phyloP scores from a whole-genome alignment of 1,284 basidiomycete species.

The Phaffia rhodozyma region DNA sequence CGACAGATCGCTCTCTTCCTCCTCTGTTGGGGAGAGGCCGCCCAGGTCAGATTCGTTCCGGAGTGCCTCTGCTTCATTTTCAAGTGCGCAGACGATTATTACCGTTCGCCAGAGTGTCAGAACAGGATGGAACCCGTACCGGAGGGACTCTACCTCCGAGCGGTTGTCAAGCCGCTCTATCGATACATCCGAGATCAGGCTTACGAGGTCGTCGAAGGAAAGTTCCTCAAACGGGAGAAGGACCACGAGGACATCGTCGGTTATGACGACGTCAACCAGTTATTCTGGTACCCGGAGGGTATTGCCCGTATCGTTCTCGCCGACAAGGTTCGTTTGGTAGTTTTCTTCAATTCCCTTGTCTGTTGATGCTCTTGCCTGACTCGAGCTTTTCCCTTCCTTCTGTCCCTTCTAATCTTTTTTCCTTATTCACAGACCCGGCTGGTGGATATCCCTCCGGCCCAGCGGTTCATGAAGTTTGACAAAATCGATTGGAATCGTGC shows the following conservation, averaged over 20 bases:
- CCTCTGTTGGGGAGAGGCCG: constrained; percentile 96
- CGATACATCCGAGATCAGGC: constrained; percentile 95
- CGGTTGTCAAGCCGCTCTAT: constrained; percentile 93
- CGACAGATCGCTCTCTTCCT: constrained; percentile 93
- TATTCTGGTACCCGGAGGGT: constrained; percentile 99
- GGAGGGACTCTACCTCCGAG: constrained; percentile 83
- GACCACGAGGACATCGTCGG: constrained; percentile 95
- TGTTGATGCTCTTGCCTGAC: background rate
- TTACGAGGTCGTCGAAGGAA: constrained; percentile 91
- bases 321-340: constrained; percentile 56
- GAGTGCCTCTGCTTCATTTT: constrained; percentile 99
- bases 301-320: constrained; percentile 79
- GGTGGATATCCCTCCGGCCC: constrained; percentile 73
- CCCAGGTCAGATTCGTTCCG: constrained; percentile 94
- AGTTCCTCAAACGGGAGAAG: constrained; percentile 81
- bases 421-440: constrained; percentile 54
- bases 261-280: constrained; percentile 97
- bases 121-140: constrained; percentile 84
- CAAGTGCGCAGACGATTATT: constrained; percentile 99
- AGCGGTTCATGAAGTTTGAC: constrained; percentile 90
- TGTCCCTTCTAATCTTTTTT: background rate
- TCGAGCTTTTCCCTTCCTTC: background rate
- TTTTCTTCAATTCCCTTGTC: background rate
- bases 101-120: constrained; percentile 97
- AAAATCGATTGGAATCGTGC: constrained; percentile 85